phyloP scores from a whole-genome alignment of 1,284 basidiomycete genomes.

The Ganoderma resinaceum region DNA sequence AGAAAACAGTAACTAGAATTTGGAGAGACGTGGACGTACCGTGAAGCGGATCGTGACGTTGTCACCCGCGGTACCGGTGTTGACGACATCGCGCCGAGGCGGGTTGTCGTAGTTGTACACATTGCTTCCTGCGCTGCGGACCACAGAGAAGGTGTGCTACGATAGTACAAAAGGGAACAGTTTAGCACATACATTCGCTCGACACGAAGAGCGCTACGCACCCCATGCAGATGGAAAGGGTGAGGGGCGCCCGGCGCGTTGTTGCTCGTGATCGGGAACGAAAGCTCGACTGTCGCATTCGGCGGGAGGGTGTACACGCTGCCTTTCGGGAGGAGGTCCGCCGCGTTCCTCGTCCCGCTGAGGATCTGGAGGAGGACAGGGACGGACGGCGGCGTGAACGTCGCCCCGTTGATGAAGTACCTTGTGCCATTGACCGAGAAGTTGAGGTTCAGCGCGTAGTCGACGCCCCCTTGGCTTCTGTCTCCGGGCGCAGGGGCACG shows the following conservation, averaged over 20 bases:
- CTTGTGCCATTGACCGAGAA: constrained; percentile 26
- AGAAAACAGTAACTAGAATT: background rate
- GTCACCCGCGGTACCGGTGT: constrained; percentile 37
- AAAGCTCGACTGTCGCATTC: constrained; percentile 44
- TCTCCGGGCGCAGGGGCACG: constrained; percentile 36
- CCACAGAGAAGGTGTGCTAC: constrained; percentile 38
- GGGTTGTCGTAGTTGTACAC: constrained; percentile 43
- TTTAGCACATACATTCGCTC: background rate
- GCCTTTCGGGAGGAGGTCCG: constrained; percentile 40
- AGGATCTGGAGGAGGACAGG: constrained; percentile 47
- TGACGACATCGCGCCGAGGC: constrained; percentile 41
- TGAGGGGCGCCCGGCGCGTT: constrained; percentile 41
- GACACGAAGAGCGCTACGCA: background rate
- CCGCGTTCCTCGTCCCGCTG: constrained; percentile 37
- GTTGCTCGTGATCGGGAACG: constrained; percentile 36
- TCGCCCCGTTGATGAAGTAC: constrained; percentile 36
- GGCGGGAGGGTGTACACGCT: constrained; percentile 38
- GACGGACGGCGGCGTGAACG: constrained; percentile 36
- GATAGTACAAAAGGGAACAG: background rate
- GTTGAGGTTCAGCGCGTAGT: constrained; percentile 36
- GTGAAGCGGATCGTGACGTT: constrained; percentile 40
- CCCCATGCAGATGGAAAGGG: constrained; percentile 48
- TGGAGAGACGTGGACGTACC: background rate
- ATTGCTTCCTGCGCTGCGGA: constrained; percentile 37
- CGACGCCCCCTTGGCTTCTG: constrained; percentile 34